A percentile compares a stretch with the other conserved stretches of the same genome.
Conservation (phyloP, 805 yeast species). For the Allodekkera sacchari region DNA sequence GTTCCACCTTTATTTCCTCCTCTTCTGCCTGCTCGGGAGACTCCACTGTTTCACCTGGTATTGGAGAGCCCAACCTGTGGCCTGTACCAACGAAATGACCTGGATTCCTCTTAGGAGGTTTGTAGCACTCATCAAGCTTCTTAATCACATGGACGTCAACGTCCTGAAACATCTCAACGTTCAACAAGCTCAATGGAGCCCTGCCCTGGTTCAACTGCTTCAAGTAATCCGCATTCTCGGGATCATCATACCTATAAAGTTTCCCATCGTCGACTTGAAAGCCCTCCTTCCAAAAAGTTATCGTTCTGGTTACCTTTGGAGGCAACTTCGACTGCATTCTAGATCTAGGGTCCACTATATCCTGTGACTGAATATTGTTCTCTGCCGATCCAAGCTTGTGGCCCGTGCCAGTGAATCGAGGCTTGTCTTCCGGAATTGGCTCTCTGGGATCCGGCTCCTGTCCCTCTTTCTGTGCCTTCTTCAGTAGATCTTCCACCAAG, state of each 20-base stretch:
- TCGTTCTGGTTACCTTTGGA: constrained; percentile 62
- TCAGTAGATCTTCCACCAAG: constrained; percentile 47
- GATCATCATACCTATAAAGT: constrained; percentile 83
- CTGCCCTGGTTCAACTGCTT: constrained; percentile 80
- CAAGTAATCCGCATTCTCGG: constrained; percentile 71
- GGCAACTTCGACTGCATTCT: constrained; percentile 9
- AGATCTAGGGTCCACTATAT: constrained; percentile 23
- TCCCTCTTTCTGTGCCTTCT: constrained; percentile 61
- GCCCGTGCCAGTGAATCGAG: constrained; percentile 41
- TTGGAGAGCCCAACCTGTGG: constrained; percentile 81
- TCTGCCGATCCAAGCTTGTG: constrained; percentile 43
- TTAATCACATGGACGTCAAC: constrained; percentile 85
- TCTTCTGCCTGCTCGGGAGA: constrained; percentile 8
- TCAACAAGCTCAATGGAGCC: constrained; percentile 77
- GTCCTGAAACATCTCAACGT: constrained; percentile 84
- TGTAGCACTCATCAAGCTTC: constrained; percentile 73
- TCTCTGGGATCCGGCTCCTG: constrained; percentile 32
- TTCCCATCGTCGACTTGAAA: constrained; percentile 92
- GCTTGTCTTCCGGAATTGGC: constrained; percentile 19
- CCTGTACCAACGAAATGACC: constrained; percentile 74
- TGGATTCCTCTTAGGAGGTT: constrained; percentile 37
- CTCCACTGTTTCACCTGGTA: constrained; percentile 52
- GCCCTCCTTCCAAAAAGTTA: constrained; percentile 95
- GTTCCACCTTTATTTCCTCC: constrained; percentile 4
- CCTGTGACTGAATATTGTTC: constrained; percentile 25